phyloP scores from a whole-genome alignment of 768 basidiomycete genomes.

The Leccinellum rugosiceps region DNA sequence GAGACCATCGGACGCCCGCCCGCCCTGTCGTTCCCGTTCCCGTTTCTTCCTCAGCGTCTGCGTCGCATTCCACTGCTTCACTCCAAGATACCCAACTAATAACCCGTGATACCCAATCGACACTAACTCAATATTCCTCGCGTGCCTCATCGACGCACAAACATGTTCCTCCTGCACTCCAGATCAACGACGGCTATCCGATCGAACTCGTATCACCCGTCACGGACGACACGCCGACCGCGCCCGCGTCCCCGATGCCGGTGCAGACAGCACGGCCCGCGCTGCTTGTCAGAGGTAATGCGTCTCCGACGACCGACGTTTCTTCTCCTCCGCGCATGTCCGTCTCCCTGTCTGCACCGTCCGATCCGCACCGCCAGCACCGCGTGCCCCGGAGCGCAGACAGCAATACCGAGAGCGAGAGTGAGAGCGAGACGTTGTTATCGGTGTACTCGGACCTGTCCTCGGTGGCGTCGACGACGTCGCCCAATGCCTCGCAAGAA shows the following conservation, averaged over 20 bases:
- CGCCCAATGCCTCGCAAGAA: conserved; percentile 33
- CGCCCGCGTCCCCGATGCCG: conserved; percentile 38
- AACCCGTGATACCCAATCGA: conserved; percentile 22
- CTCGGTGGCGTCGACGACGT: conserved; percentile 29
- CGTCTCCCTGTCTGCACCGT: conserved; percentile 26
- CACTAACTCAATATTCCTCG: conserved; percentile 8
- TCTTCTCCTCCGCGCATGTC: conserved; percentile 23
- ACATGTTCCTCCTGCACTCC: conserved; percentile 27
- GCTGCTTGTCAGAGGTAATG: conserved; percentile 5
- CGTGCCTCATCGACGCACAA: conserved; percentile 13
- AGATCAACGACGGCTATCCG: conserved; percentile 23
- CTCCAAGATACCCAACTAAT: conserved; percentile 32
- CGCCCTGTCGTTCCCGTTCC: conserved; percentile 13
- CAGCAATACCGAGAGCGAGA: conserved; percentile 30
- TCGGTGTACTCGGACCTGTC: conserved; percentile 35
- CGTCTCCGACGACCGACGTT: conserved; percentile 7
- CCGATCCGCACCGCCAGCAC: conserved; percentile 18
- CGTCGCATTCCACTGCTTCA: conserved; percentile 37
- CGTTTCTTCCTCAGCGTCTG: conserved; percentile 11
- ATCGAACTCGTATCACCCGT: conserved; percentile 17
- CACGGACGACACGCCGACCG: conserved; percentile 24
- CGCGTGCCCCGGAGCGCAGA: conserved; percentile 21
- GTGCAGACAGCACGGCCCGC: conserved; percentile 18
- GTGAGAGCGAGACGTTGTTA: conserved; percentile 32
- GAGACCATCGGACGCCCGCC: conserved; percentile 28